Evolutionary conservation across 2,329 filamentous ascomycete species (phyloP), one percentile per base, ranked within the genome.

Genomic region (Cladosporium sp.): DNA sequence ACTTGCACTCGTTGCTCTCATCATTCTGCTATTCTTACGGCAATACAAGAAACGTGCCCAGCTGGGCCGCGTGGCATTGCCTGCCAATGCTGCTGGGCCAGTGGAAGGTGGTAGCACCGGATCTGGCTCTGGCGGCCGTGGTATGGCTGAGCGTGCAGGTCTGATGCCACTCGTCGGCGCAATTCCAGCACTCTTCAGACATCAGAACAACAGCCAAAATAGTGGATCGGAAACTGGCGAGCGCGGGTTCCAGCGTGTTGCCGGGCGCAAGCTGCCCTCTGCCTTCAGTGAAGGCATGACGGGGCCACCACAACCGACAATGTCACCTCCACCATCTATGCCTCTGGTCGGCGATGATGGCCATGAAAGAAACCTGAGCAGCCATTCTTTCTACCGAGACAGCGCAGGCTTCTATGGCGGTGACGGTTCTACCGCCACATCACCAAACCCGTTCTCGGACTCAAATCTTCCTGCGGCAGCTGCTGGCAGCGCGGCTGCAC

Each of bases 11-110:
- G 72, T 86, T 8, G 71, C 85, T 10, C 72, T 83, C 13, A 76
- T 84, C 34, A 73, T 86, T 13, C 73, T 88, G 61, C 74, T 87
- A 34, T 75, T 87, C 63, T 76, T 86, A 56, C 79, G 81, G 65
- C 83, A 84, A 71, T 85, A 84, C 73, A 81, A 82, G 67, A 77
- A 75, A 36, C 69, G 68, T 49, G 59, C 62, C 13, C 65, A 69
- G 46, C 34, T 62, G 16, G 66, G 68, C 11, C 73, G 74, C 53
- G 70, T 69, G 53, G 72, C 70, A 34, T 65, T 75, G 11, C 70
- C 71, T 23, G 66, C 72, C 30, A 69, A 67, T 56, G 63, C 69
- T n/a, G 67, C 64, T 23, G 62, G 51, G 13, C 34, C 65, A 30
- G 43, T 51, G 8, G 54, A 63, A 16, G 63, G 61, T 4, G 30